Conservation (phyloP, 164 flowering plant genomes). For the Umbellularia californica region DNA sequence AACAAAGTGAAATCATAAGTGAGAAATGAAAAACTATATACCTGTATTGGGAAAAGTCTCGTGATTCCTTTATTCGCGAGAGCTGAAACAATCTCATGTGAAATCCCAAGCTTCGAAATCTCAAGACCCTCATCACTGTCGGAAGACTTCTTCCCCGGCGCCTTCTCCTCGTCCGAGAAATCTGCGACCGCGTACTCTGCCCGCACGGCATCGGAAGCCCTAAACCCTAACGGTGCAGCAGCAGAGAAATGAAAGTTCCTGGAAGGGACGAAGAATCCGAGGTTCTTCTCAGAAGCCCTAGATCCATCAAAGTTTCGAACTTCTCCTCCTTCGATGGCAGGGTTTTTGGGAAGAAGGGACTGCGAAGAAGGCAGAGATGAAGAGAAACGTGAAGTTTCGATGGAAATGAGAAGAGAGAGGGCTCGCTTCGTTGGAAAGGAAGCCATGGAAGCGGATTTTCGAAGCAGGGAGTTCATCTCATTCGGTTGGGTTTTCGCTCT, state of each 20-base stretch:
- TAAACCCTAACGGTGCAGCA: constrained; percentile 28
- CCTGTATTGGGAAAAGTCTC: constrained; percentile 89
- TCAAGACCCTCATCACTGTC: constrained; percentile 60
- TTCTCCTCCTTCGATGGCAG: not conserved
- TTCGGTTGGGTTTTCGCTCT: too few species aligned
- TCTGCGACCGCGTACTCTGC: constrained; percentile 46
- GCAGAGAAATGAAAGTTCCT: constrained; percentile 37
- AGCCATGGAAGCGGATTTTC: constrained; percentile 18
- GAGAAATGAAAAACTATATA: constrained; percentile 9
- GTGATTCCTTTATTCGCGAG: constrained; percentile 59
- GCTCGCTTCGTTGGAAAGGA: constrained; percentile 22
- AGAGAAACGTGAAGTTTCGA: constrained; percentile 10
- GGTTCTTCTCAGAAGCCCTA: constrained; percentile 5
- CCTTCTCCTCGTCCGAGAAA: constrained; percentile 38
- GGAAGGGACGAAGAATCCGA: constrained; percentile 11
- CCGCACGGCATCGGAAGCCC: constrained; percentile 24
- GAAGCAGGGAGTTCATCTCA: constrained; percentile 25
- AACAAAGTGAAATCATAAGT: not conserved
- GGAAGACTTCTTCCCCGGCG: constrained; percentile 14
- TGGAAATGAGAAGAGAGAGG: constrained; percentile 18
- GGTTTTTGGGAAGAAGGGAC: not conserved
- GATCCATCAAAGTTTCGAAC: not conserved
- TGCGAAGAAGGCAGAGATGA: not conserved
- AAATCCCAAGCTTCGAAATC: constrained; percentile 68
- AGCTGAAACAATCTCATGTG: constrained; percentile 54